Evolutionary conservation across 345 rosid genomes (phyloP).

Genomic region (Garcia nutans): DNA sequence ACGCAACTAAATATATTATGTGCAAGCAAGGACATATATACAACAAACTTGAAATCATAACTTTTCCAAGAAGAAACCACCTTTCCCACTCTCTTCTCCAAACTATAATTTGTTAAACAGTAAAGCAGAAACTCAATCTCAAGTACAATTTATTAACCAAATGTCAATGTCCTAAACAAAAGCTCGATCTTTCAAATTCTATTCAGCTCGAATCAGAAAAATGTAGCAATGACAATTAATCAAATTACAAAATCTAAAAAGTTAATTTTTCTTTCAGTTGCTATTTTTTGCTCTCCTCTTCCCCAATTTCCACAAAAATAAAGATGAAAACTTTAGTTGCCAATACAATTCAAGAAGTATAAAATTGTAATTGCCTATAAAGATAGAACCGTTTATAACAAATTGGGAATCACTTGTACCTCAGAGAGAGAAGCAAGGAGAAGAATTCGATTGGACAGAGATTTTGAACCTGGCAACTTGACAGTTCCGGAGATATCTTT

Average conservation of each 20-base stretch:
- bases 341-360: background rate
- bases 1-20: background rate
- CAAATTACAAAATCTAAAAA: background rate
- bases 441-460: conserved; percentile 84
- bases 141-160: background rate
- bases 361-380: background rate
- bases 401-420: conserved; percentile 34
- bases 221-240: background rate
- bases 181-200: background rate
- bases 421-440: conserved; percentile 92
- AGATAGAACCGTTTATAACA: background rate
- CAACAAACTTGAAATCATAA: background rate
- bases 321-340: background rate
- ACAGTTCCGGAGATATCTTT: conserved; percentile 78
- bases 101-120: background rate
- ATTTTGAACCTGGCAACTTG: conserved; percentile 88
- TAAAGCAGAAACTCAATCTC: background rate
- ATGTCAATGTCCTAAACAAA: background rate
- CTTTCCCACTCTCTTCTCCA: background rate
- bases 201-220: background rate
- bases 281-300: background rate
- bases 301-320: background rate
- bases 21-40: background rate
- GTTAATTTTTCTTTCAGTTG: no score
- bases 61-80: background rate